Evolutionary conservation across 148 eudicot genomes (phyloP).

Genomic region (Vaccinium vitisidaea): DNA sequence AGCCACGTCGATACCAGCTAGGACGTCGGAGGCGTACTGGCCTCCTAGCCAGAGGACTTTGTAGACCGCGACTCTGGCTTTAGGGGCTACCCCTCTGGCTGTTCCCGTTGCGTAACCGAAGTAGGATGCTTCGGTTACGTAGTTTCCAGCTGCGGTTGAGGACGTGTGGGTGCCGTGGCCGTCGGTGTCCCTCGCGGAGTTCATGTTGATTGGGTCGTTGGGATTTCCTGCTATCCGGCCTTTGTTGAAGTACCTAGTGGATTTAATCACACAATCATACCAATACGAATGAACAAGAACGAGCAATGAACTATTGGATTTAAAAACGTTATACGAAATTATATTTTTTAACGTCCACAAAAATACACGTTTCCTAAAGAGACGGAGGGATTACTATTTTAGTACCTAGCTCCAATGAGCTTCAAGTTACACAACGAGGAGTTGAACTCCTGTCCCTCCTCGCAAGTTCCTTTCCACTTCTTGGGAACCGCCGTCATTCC

Average conservation of each 20-base stretch:
- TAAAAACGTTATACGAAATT: no score
- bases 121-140: slow-evolving; percentile 18
- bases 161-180: slow-evolving; percentile 42
- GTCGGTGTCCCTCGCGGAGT: slow-evolving; percentile 27
- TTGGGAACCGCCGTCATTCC: slow-evolving; percentile 40
- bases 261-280: not conserved
- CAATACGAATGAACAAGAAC: no score
- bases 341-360: no score
- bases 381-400: no score
- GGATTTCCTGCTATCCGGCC: slow-evolving; percentile 43
- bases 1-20: slow-evolving; percentile 34
- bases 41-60: slow-evolving; percentile 32
- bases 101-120: slow-evolving; percentile 33
- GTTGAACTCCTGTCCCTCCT: slow-evolving; percentile 42
- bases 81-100: slow-evolving; percentile 32
- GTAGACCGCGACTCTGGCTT: slow-evolving; percentile 26
- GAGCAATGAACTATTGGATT: no score
- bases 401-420: slow-evolving; percentile 46
- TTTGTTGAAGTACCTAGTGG: slow-evolving; percentile 39
- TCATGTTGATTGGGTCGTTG: slow-evolving; percentile 20
- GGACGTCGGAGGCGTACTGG: slow-evolving; percentile 21
- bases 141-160: slow-evolving; percentile 26
- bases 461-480: slow-evolving; percentile 57
- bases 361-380: no score
- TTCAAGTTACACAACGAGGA: slow-evolving; percentile 50